These are phyloP conservation scores for Carex pumila DNA, from an alignment of 176 grass and related monocot species.

Conservation along the genomic window DNA sequence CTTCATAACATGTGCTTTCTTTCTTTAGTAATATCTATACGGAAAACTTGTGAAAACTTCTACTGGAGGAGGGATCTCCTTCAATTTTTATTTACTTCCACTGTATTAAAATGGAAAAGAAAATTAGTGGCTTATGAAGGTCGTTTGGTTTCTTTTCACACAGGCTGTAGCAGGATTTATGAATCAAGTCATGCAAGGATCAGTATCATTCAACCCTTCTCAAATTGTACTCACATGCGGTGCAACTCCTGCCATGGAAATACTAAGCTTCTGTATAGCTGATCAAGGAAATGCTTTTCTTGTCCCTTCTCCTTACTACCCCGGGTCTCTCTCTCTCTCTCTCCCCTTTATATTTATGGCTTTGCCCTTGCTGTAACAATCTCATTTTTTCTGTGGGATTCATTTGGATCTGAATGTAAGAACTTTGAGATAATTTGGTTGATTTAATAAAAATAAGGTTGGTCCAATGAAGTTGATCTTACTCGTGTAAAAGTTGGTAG, in stretches of 20 bases:
- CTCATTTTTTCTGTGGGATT: not conserved
- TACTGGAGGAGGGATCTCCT: not conserved
- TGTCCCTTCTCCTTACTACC: constrained; percentile 96
- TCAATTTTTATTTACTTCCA: not conserved
- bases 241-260: constrained; percentile 87
- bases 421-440: not conserved
- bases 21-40: not conserved
- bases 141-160: not conserved
- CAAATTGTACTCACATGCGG: constrained; percentile 83
- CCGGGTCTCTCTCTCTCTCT: constrained; percentile 45
- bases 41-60: not conserved
- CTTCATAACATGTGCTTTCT: not conserved
- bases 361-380: not conserved
- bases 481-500: not conserved
- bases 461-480: not conserved
- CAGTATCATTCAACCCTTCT: constrained; percentile 63
- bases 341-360: not conserved
- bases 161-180: constrained; percentile 93
- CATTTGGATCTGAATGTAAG: not conserved
- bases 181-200: constrained; percentile 61
- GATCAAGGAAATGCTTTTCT: constrained; percentile 96
- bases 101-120: not conserved
- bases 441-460: not conserved
- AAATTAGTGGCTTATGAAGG: not conserved
- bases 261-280: constrained; percentile 85